Evolutionary conservation across 352 stramenopile species (phyloP).

Genomic region (Bremia lactucae): DNA sequence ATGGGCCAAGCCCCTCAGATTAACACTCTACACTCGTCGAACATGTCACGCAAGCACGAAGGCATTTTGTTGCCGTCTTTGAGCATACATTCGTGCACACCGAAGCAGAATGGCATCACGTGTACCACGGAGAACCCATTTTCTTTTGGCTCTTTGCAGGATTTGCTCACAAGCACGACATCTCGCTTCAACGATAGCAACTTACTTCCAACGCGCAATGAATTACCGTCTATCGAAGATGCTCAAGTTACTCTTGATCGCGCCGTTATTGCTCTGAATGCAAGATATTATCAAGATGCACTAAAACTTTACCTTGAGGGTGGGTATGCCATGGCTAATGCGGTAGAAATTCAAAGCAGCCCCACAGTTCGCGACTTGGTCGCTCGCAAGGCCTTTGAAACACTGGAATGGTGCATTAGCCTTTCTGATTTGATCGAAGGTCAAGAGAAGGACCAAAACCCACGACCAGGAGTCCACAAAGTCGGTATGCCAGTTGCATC

Average conservation of each 20-base stretch:
- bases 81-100: no score
- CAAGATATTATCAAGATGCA: constrained; percentile 63
- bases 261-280: constrained; percentile 39
- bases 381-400: constrained; percentile 78
- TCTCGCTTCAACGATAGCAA: constrained; percentile 65
- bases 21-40: no score
- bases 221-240: constrained; percentile 70
- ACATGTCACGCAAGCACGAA: no score
- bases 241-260: constrained; percentile 64
- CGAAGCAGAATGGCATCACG: no score
- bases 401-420: constrained; percentile 71
- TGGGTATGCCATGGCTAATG: constrained; percentile 76
- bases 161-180: constrained; percentile 66
- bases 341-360: constrained; percentile 62
- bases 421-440: constrained; percentile 82
- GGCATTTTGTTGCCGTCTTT: no score
- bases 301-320: constrained; percentile 78
- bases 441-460: constrained; percentile 55
- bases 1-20: no score
- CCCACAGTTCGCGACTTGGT: constrained; percentile 81
- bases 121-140: no score
- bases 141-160: no score
- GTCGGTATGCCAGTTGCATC: constrained; percentile 53
- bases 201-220: constrained; percentile 60
- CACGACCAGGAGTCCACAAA: constrained; percentile 68